Evolutionary conservation across 352 stramenopile species (phyloP), one percentile per base, ranked within the genome.

Genomic region (Aphanomyces stellatus): DNA sequence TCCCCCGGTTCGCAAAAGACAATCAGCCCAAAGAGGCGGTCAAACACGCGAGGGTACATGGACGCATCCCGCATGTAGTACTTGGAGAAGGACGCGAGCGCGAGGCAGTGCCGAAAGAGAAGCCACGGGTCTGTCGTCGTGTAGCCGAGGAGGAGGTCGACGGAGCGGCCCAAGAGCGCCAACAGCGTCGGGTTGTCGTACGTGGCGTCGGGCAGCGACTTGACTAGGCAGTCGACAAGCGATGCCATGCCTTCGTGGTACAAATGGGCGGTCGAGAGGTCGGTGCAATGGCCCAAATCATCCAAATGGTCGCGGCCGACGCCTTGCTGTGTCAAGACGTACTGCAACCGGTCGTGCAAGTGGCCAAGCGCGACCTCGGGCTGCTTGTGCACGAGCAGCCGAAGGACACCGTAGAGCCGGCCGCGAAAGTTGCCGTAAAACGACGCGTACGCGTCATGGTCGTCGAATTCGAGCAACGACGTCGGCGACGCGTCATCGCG

Each of bases 381-480:
- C 43, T 88, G 70, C 51, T 90, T 41, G 31, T 86, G 74, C 22
- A 92, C 76, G 35, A 92, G 51, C 1, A 88, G 69, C 11, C 84
- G 84, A n/a, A 92, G 72, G 15, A 92, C 64, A 25, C 76, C 82
- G 69, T 90, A 92, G 19, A 92, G 42, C n/a, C 84, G 80, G 19
- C 84, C 81, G 6, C 84, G 80, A 53, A 92, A 90, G 60, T 92
- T 92, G 51, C 82, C 78, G 37, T 85, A 92, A 65, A 88, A 92
- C 19, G 79, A 55, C 31, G 82, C 63, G 69, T 88, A 92, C 65
- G 88, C 82, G 35, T 77, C 66, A 49, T 90, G 76, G 43, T 90
- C 82, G 28, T 92, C 84, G 63, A 90, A 92, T 15, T 92, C 84
- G 35, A 70, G 43, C 5, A 72, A 73, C 25, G 63, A 35, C 8